Base-by-base conservation (phyloP, 257 asterid species). In the Solanum tacnaense region DNA sequence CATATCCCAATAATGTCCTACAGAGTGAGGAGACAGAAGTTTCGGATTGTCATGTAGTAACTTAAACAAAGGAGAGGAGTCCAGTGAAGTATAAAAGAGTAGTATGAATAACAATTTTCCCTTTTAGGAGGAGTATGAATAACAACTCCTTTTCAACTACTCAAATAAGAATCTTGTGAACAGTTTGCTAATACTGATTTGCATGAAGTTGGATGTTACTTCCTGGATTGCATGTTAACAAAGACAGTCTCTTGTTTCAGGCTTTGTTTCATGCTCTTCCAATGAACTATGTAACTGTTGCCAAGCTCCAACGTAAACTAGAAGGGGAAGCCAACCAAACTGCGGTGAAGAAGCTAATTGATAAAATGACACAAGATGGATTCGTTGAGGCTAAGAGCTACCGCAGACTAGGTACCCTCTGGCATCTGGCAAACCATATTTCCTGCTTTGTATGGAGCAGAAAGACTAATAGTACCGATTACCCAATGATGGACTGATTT, bases 261-360 rank as follows among this genome's bases (percentile, higher is more conserved):
- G 99, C 99, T 84, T 89, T 97, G 89, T 93, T 92, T 90, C 96
- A 96, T 88, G 96, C 98, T 89, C 98, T 97, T 79, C 97, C 98
- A 62, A n/a, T 95, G 98, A 90, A 92, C 91, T 93, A 94, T 88
- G 90, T 96, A 89, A 90, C 93, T 60, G 92, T 91, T 56, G 60
- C 94, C 84, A 93, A 95, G 92, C 99, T 97, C 87, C 98, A 95
- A 90, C 89, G 86, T 72, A 96, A 95, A 88, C 96, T 97, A 41
- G 95, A 93, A 31, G 98, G 98, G 62, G 94, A 93, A 89, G 98
- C 95, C 87, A 94, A 90, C 89, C 95, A 84, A 86, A 87, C 88
- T 67, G 91, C 91, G 46, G 96, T 92, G 76, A 94, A 96, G 60
- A 97, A 93, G 92, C 95, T 97, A 87, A 93, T 97, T 34, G 98